Conservation (phyloP, 1,139 yeast genomes). For the Geotrichum bryndzae region DNA sequence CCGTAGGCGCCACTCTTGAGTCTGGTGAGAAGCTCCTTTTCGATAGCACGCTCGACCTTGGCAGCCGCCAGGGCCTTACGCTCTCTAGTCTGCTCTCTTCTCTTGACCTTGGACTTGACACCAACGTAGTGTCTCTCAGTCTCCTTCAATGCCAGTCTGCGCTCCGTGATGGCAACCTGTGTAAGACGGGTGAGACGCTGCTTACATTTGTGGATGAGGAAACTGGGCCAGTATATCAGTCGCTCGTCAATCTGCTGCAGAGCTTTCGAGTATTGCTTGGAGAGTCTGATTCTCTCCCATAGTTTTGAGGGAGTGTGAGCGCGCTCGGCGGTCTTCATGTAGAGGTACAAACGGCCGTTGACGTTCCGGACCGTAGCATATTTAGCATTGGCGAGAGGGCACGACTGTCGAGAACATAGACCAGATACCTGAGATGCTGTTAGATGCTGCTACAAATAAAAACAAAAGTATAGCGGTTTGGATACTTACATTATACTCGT, state of each 20-base stretch:
- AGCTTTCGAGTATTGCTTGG: slow-evolving; percentile 83
- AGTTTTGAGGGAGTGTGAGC: slow-evolving; percentile 88
- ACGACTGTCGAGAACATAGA: slow-evolving; percentile 83
- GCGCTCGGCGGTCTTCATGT: slow-evolving; percentile 96
- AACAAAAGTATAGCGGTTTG: background rate
- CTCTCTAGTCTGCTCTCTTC: slow-evolving; percentile 91
- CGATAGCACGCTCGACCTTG: slow-evolving; percentile 91
- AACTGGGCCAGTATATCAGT: slow-evolving; percentile 87
- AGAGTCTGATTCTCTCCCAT: slow-evolving; percentile 90
- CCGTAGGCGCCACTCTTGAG: slow-evolving; percentile 97
- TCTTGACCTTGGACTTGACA: slow-evolving; percentile 74
- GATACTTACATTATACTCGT: slow-evolving; percentile 65
- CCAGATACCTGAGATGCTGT: slow-evolving; percentile 46
- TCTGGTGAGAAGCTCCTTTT: slow-evolving; percentile 87
- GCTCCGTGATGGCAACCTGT: slow-evolving; percentile 93
- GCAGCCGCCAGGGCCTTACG: slow-evolving; percentile 96
- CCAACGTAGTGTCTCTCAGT: slow-evolving; percentile 92
- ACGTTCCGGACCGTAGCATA: slow-evolving; percentile 90
- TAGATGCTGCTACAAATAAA: background rate
- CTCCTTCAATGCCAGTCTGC: slow-evolving; percentile 83
- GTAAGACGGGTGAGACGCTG: slow-evolving; percentile 91
- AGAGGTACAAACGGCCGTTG: slow-evolving; percentile 81
- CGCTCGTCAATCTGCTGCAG: slow-evolving; percentile 82
- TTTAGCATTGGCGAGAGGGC: slow-evolving; percentile 92
- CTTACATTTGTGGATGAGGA: slow-evolving; percentile 85